Evolutionary conservation across 2,329 filamentous ascomycete species (phyloP), one percentile per base, ranked within the genome.

Genomic region (Anthostomella pinea): DNA sequence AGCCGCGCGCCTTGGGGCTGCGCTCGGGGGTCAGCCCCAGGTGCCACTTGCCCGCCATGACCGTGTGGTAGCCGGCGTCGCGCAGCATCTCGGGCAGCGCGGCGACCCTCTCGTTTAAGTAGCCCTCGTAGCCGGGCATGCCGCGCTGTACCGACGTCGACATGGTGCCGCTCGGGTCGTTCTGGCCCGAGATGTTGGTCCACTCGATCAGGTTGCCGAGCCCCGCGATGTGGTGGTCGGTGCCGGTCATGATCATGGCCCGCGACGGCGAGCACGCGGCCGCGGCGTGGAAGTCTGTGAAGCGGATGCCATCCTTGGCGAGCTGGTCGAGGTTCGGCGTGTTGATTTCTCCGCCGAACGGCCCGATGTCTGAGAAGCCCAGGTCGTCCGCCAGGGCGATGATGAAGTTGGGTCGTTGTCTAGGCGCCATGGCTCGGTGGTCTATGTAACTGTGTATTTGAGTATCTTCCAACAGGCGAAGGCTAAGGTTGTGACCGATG

Each of bases 221-320:
- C 1, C 79, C 72, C 8, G 72, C 71, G 38, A 76, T 75, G 52
- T 76, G 77, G 48, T 81, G 70, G 49, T 81, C 77, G 1, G 78
- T 82, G 4, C 78, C 78, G 0, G 77, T 81, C 69, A 83, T 75
- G 47, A 83, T 70, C 79, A 83, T 83, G 13, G 78, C 75, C 23
- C 79, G 66, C 3, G 77, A 79, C 2, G 80, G 80, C 32, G 77
- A 82, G 58, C 78, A 83, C 33, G 79, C 79, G 3, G 78, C 74
- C 0, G 80, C 79, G 2, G 78, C 74, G 51, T 83, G 79, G 56
- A 81, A 83, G 48, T 81, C 75, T 0, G 77, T 82, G 51, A 82
- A 79, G 5, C 77, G 72, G 14, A 83, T 58, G 19, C 77, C 71
- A 36, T 58, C 53, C 10, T 66, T 60, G 3, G 73, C 68, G 3